Conservation (phyloP, 352 stramenopile species). For the Phytophthora foliorum region DNA sequence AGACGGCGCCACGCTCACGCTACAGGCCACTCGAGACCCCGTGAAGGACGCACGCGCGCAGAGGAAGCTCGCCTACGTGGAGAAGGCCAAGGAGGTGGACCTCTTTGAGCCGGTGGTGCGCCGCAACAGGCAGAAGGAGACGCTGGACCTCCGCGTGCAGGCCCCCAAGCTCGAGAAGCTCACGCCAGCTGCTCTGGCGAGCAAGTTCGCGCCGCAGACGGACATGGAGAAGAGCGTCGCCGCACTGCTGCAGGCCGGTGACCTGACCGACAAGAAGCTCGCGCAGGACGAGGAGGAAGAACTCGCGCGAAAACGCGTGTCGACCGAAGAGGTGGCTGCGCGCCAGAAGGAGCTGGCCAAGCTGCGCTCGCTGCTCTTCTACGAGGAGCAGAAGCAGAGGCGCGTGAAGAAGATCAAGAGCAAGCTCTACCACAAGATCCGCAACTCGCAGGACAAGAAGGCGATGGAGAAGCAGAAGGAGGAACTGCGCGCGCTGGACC, state of each 20-base stretch:
- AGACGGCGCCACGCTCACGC: conserved; percentile 54
- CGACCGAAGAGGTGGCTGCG: conserved; percentile 80
- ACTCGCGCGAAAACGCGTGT: conserved; percentile 79
- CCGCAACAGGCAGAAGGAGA: conserved; percentile 95
- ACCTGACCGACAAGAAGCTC: conserved; percentile 67
- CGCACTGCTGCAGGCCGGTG: conserved; percentile 66
- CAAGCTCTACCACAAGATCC: conserved; percentile 99
- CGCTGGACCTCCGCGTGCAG: conserved; percentile 95
- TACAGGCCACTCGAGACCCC: conserved; percentile 74
- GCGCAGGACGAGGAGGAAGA: conserved; percentile 79
- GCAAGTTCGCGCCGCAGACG: conserved; percentile 94
- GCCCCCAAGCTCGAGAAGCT: conserved; percentile 79
- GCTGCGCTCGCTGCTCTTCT: conserved; percentile 98
- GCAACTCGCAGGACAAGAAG: conserved; percentile 94
- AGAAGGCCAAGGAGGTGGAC: conserved; percentile 91
- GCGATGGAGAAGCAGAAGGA: conserved; percentile 89
- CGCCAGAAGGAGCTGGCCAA: conserved; percentile 95
- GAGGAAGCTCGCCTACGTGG: conserved; percentile 91
- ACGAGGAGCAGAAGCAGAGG: conserved; percentile 98
- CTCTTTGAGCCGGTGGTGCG: conserved; percentile 93
- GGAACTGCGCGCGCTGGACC: conserved; percentile 81
- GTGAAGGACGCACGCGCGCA: conserved; percentile 89
- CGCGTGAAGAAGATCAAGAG: conserved; percentile 99
- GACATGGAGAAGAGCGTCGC: conserved; percentile 91
- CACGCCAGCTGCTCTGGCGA: conserved; percentile 88